Base-by-base conservation (phyloP, 768 basidiomycete genomes). In the Gymnopilus dilepis region DNA sequence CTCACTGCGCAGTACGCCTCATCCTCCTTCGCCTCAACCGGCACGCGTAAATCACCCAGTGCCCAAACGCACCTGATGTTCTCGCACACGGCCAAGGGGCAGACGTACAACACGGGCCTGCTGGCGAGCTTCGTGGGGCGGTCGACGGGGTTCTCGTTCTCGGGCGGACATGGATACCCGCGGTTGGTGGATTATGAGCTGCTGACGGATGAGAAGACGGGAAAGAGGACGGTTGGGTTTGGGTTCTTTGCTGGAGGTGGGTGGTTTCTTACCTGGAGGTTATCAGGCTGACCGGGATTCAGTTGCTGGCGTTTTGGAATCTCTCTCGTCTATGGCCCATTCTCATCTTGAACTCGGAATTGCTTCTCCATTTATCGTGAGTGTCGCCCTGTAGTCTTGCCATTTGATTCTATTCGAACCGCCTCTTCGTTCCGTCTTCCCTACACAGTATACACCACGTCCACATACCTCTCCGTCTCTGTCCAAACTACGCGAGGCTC, bases 161-260 rank as follows among this genome's bases (percentile, higher is more conserved):
- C n/a, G n/a, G n/a, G n/a, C n/a, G n/a, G n/a, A n/a, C n/a, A 62
- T 9, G 55, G 65, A 19, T 64, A 78, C 4, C 84, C 88, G 1
- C 78, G 83, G 2, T 73, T 97, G 13, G 82, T 97, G 56, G 95
- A 97, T 73, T 95, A 93, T 67, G 95, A 97, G 69, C 83, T 95
- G 2, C 75, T 97, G 24, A 90, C 86, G 2, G 83, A 81, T 37
- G 72, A 72, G 2, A 66, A 54, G 11, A 65, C 37, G 24, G 91
- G 89, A 3, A 90, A 90, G 72, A 79, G 95, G 21, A 91, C 90
- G 0, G 92, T 95, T 17, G 94, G 89, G 0, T 97, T 97, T 76
- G 95, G 95, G 0, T 95, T 89, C 88, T 94, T 90, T 67, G 95
- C 95, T 0, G 95, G 95, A 74, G 90, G 92, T 93, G 60, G 53